Evolutionary conservation across 2,329 filamentous ascomycete genomes (phyloP), one percentile per base, ranked within the genome.

Genomic region (Lasiodiplodia sp.): DNA sequence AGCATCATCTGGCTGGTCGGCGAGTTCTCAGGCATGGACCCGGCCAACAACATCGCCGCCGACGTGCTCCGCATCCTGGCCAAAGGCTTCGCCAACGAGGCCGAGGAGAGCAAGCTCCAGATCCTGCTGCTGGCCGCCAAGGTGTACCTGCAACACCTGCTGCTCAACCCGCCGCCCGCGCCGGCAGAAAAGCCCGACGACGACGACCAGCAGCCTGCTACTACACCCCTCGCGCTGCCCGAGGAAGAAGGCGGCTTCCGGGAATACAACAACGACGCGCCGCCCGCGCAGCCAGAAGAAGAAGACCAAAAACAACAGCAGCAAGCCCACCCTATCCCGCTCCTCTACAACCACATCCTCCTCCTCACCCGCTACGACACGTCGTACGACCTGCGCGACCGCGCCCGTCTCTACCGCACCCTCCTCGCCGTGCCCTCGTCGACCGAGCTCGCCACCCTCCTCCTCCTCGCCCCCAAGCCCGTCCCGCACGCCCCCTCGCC

Each of bases 1-100:
- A 97, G 93, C 62, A 97, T 99, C 71, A 92, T 99, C 73, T 99
- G 96, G 96, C 88, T 99, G 0, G 94, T 98, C 0, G 96, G 96
- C 56, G 96, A 99, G 79, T 98, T 96, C 74, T 89, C 95, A 0
- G 93, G 93, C 0, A 80, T 91, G 2, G 89, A 93, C 68, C 87
- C 90, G 11, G 90, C 94, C 69, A 90, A 96, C 77, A 97, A 96
- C 74, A 95, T 99, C 70, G 96, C 96, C 0, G 90, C 95, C 0
- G 96, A 99, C 75, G 94, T 98, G 7, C 83, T 98, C 40, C 89
- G 96, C 8, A 95, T 98, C 53, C 83, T 99, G 2, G 87, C 94
- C 55, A 95, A 94, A 78, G 91, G 90, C 21, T 99, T 98, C 76
- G 85, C 90, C 1, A 89, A 90, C 70, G 96, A 99, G 80, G 90